Percentiles rank a stretch among this genome's conserved stretches.
Conservation (phyloP, 164 flowering plant species). For the Aristolochia californica region DNA sequence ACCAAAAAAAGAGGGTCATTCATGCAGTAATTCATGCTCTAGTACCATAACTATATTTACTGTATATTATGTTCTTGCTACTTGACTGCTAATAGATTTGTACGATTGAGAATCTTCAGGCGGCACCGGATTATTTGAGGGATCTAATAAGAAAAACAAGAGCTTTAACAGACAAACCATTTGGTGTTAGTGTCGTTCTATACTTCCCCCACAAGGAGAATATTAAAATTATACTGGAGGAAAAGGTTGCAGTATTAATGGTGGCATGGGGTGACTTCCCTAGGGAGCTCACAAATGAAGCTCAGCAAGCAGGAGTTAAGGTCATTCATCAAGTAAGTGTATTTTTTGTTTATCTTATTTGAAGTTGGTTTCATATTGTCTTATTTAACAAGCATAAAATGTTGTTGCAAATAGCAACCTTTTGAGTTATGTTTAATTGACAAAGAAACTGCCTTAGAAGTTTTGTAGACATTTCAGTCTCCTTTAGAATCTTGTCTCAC, state of each 20-base stretch:
- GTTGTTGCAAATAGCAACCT: too few species aligned
- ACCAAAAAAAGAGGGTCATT: too few species aligned
- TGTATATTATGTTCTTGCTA: too few species aligned
- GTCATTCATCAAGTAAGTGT: slow-evolving; percentile 71
- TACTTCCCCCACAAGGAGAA: slow-evolving; percentile 77
- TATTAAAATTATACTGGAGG: slow-evolving; percentile 59
- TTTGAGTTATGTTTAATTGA: not conserved
- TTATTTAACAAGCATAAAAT: not conserved
- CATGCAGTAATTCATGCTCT: too few species aligned
- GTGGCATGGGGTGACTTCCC: slow-evolving; percentile 83
- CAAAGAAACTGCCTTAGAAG: too few species aligned
- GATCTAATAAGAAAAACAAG: slow-evolving; percentile 70
- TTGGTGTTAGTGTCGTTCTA: slow-evolving; percentile 75
- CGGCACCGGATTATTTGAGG: slow-evolving; percentile 62
- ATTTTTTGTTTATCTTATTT: not conserved
- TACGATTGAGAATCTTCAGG: slow-evolving; percentile 29
- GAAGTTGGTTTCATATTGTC: not conserved
- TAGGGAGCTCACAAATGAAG: slow-evolving; percentile 51
- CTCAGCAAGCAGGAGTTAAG: slow-evolving; percentile 75
- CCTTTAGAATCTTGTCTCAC: not conserved
- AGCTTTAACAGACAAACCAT: slow-evolving; percentile 65
- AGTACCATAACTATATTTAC: too few species aligned
- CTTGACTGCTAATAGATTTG: not conserved
- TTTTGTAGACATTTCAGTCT: too few species aligned
- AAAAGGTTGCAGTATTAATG: slow-evolving; percentile 67